A percentile compares a stretch with the other conserved stretches of the same genome.
Evolutionary conservation across 768 basidiomycete genomes (phyloP).

Genomic region (Astraeus odoratus): DNA sequence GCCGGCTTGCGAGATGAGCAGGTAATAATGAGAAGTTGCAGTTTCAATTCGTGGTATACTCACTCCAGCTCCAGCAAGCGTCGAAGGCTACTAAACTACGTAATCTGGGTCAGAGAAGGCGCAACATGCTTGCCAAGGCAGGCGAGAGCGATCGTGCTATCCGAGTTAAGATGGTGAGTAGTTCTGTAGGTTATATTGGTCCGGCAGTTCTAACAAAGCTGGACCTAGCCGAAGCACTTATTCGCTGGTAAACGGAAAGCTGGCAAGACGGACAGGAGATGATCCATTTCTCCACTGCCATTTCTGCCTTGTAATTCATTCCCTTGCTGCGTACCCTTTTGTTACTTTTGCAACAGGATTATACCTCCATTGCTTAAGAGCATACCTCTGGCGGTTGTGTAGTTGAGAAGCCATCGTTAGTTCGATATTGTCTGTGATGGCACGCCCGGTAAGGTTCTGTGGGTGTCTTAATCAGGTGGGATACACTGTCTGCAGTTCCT

Average conservation of each 20-base stretch:
- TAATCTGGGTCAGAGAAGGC: conserved; percentile 78
- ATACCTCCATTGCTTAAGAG: too few relatives aligned
- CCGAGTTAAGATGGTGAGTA: conserved; percentile 71
- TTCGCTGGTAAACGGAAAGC: conserved; percentile 76
- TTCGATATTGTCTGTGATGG: too few relatives aligned
- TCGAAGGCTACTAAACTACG: conserved; percentile 75
- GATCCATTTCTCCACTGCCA: conserved; percentile 11
- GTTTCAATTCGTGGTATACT: conserved; percentile 3
- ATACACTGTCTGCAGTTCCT: too few relatives aligned
- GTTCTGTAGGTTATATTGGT: not conserved
- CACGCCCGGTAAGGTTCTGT: too few relatives aligned
- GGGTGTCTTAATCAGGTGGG: too few relatives aligned
- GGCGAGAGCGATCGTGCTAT: conserved; percentile 86
- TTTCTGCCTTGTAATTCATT: not conserved
- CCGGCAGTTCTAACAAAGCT: conserved; percentile 1
- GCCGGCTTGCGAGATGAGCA: conserved; percentile 73
- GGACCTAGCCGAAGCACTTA: conserved; percentile 69
- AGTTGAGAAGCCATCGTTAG: too few relatives aligned
- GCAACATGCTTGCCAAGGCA: conserved; percentile 85
- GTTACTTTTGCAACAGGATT: not conserved
- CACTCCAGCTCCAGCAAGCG: conserved; percentile 51
- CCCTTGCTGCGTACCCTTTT: not conserved
- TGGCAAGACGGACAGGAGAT: conserved; percentile 74
- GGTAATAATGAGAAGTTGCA: conserved; percentile 29
- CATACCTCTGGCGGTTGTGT: too few relatives aligned